A percentile compares a stretch with the other conserved stretches of the same genome.
These are phyloP conservation scores for Centrapalus pauciflorus DNA, from an alignment of 129 eudicot genomes.

Conservation along the genomic window DNA sequence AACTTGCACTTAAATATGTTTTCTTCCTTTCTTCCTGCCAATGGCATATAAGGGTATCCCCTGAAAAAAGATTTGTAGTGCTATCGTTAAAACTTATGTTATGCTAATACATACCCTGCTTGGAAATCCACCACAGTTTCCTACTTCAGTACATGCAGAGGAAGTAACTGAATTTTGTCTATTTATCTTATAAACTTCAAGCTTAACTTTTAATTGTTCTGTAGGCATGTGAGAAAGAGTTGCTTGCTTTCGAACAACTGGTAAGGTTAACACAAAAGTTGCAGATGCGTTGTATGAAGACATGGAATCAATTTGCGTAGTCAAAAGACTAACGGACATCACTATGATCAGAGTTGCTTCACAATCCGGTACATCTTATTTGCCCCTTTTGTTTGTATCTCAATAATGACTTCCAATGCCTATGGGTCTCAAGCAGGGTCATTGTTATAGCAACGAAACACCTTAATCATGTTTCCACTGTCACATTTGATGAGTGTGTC, in stretches of 20 bases:
- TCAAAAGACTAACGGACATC: slow-evolving; percentile 50
- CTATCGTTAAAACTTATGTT: too few species aligned
- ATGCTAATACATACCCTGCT: background rate
- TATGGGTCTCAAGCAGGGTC: background rate
- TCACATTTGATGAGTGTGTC: background rate
- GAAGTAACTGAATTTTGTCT: background rate
- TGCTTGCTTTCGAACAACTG: slow-evolving; percentile 27
- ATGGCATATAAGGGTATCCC: too few species aligned
- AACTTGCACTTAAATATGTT: too few species aligned
- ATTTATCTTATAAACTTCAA: background rate
- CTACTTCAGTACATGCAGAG: background rate
- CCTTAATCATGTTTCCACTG: background rate
- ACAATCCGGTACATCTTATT: slow-evolving; percentile 51
- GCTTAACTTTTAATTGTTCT: background rate
- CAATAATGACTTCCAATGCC: background rate
- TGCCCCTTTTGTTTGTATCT: background rate
- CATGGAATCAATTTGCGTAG: slow-evolving; percentile 32
- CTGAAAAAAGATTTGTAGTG: too few species aligned
- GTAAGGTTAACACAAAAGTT: slow-evolving; percentile 14
- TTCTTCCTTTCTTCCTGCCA: too few species aligned
- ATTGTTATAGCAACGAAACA: background rate
- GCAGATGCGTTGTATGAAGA: slow-evolving; percentile 22
- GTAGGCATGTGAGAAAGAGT: slow-evolving; percentile 77
- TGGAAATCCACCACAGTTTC: background rate
- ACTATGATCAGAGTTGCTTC: slow-evolving; percentile 53